A percentile compares a stretch with the other conserved stretches of the same genome.
Evolutionary conservation across 352 stramenopile genomes (phyloP).

Genomic region (Globisporangium abappressorium): DNA sequence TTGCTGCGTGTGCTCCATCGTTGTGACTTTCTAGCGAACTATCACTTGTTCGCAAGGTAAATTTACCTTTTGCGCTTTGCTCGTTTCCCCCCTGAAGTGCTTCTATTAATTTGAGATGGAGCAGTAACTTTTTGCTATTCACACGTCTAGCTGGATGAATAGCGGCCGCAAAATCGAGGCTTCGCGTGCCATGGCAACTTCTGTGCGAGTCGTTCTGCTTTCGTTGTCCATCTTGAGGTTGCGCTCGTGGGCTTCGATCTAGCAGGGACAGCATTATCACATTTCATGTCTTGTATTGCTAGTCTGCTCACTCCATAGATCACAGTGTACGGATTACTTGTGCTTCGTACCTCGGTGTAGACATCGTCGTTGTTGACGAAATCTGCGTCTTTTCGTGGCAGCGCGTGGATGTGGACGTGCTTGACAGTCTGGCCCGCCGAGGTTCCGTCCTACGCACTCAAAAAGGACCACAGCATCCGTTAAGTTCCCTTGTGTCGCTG

Average conservation of each 20-base stretch:
- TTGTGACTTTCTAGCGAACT: too few relatives aligned
- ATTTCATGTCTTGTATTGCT: background rate
- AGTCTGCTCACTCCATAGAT: background rate
- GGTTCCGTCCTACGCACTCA: slow-evolving; percentile 62
- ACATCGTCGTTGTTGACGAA: slow-evolving; percentile 91
- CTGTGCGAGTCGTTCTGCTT: slow-evolving; percentile 62
- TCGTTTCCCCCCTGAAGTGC: too few relatives aligned
- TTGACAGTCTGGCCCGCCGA: slow-evolving; percentile 89
- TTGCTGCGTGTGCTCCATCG: too few relatives aligned
- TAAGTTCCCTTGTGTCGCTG: background rate
- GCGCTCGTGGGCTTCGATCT: slow-evolving; percentile 67
- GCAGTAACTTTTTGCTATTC: background rate
- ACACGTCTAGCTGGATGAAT: slow-evolving; percentile 18
- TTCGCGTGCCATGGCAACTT: slow-evolving; percentile 83
- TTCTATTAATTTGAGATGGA: too few relatives aligned
- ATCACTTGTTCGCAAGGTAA: too few relatives aligned
- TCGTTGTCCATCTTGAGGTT: slow-evolving; percentile 64
- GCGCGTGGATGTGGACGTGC: slow-evolving; percentile 94
- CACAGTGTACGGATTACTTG: background rate
- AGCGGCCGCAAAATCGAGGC: slow-evolving; percentile 36
- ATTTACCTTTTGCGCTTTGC: too few relatives aligned
- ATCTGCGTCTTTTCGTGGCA: slow-evolving; percentile 75
- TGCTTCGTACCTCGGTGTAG: slow-evolving; percentile 75
- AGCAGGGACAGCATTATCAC: background rate
- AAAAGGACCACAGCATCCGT: background rate